Conservation (phyloP, 2,329 filamentous ascomycete species). For the Ambrosiella cleistominuta region DNA sequence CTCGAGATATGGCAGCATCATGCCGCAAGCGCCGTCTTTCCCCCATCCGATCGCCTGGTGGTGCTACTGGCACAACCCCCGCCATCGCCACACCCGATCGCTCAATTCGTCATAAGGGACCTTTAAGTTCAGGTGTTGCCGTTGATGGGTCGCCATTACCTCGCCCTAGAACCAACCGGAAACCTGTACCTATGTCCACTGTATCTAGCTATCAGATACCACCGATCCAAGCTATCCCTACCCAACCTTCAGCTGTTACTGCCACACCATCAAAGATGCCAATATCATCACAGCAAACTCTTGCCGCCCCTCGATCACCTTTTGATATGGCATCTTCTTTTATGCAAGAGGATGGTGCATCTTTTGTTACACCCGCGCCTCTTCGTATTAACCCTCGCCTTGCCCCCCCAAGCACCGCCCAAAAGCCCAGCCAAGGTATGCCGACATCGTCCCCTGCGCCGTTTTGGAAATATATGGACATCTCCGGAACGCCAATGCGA, state of each 20-base stretch:
- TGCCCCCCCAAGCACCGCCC: slow-evolving; percentile 63
- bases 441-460: slow-evolving; percentile 71
- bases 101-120: slow-evolving; percentile 15
- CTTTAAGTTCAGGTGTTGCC: slow-evolving; percentile 21
- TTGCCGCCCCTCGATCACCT: slow-evolving; percentile 31
- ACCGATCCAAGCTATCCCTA: neutral
- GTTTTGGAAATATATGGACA: slow-evolving; percentile 75
- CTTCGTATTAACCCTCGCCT: slow-evolving; percentile 56
- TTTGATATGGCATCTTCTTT: slow-evolving; percentile 41
- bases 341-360: slow-evolving; percentile 39
- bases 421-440: slow-evolving; percentile 70
- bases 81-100: slow-evolving; percentile 43
- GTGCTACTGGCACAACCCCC: slow-evolving; percentile 26
- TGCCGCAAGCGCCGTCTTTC: slow-evolving; percentile 40
- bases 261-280: neutral
- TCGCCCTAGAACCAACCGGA: slow-evolving; percentile 25
- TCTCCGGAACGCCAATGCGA: slow-evolving; percentile 53
- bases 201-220: slow-evolving; percentile 23
- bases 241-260: neutral
- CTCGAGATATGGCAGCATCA: slow-evolving; percentile 36
- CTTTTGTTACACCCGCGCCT: slow-evolving; percentile 56
- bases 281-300: slow-evolving; percentile 9
- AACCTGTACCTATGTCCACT: slow-evolving; percentile 7
- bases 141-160: slow-evolving; percentile 46
- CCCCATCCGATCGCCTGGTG: slow-evolving; percentile 31